Evolutionary conservation across 768 basidiomycete species (phyloP).

Genomic region (Austroboletus eburneus): DNA sequence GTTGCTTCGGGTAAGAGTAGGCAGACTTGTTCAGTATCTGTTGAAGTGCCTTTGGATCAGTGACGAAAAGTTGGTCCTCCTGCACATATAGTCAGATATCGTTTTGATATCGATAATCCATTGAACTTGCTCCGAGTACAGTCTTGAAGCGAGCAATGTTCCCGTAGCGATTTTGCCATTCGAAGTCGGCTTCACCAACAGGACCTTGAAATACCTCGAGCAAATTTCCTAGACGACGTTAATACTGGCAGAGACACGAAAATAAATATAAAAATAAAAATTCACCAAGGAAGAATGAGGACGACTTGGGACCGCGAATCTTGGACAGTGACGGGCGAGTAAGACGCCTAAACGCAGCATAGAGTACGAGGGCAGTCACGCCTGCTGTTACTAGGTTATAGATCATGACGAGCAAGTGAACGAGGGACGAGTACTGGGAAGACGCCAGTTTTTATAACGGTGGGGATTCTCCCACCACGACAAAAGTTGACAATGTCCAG

Average conservation of each 20-base stretch:
- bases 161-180: constrained; percentile 31
- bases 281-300: constrained; percentile 22
- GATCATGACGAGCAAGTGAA: constrained; percentile 9
- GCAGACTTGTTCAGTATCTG: constrained; percentile 39
- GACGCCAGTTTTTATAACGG: too few species aligned
- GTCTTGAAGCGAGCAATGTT: constrained; percentile 26
- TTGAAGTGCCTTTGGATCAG: constrained; percentile 45
- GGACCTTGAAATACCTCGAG: constrained; percentile 26
- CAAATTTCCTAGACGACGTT: constrained; percentile 24
- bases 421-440: neutral
- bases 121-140: constrained; percentile 22
- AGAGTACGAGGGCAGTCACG: constrained; percentile 10
- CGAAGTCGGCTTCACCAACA: constrained; percentile 24
- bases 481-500: neutral
- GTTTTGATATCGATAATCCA: neutral
- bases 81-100: constrained; percentile 16
- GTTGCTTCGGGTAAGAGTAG: constrained; percentile 40
- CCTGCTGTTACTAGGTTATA: neutral
- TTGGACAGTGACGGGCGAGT: constrained; percentile 10
- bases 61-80: constrained; percentile 43
- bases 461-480: too few species aligned
- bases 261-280: neutral
- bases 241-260: neutral
- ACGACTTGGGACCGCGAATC: constrained; percentile 17
- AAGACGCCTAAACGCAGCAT: neutral